Base-by-base conservation (phyloP, 2,329 filamentous ascomycete species). In the Colletotrichum cereale region DNA sequence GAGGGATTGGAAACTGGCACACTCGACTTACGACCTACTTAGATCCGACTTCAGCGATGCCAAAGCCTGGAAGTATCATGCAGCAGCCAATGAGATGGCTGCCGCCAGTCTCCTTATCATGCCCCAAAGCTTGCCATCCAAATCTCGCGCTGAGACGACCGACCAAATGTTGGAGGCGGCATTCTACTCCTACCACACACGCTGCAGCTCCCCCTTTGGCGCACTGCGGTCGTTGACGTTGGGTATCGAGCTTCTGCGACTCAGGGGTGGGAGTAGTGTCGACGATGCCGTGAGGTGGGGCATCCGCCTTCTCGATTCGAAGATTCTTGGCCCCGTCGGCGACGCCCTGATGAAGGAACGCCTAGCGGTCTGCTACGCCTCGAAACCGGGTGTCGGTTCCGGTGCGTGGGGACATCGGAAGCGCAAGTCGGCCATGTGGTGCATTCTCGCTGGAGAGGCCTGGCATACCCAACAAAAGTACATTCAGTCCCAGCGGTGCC, bases 31-130 rank as follows among this genome's bases (percentile, higher is more conserved):
- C 79, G 96, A 99, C 68, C 88, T 99, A 6, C 84, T 99, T 11
- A 90, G 94, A 64, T 89, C 91, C 10, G 97, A 99, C 80, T 99
- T 96, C 80, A 91, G 90, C 78, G 96, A 96, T 79, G 95, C 98
- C 79, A 98, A 98, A 81, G 97, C 96, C 1, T 99, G 96, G 96
- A 94, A 90, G 76, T 93, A 98, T 78, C 94, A 98, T 79, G 96
- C 96, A 0, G 96, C 93, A 4, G 92, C 93, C 1, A 96, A 97
- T 80, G 96, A 99, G 84, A 98, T 99, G 96, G 92, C 93, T 38
- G 95, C 94, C 6, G 84, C 98, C 16, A 94, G 93, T 76, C 89
- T 94, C 50, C 88, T 99, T 42, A 87, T 99, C 72, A 91, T 92
- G 76, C 91, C 93, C 0, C 89, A 93, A 72, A 87, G 88, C 21